Evolutionary conservation across 352 stramenopile genomes (phyloP), one percentile per base, ranked within the genome.

Genomic region (Phytopythium vexans): DNA sequence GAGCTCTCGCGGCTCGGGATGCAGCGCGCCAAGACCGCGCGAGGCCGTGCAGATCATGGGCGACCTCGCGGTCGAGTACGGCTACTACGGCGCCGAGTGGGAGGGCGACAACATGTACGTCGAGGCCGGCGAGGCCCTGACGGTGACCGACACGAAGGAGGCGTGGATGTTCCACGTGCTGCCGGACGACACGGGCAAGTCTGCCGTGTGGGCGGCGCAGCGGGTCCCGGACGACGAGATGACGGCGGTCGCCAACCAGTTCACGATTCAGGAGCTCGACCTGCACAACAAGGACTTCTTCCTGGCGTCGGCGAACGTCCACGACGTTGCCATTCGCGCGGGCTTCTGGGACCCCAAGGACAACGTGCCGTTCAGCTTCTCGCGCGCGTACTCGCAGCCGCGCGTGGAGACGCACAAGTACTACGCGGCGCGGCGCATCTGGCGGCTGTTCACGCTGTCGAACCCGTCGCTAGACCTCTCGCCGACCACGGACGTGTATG

Each of bases 161-260:
- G 89, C 79, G 34, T 98, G 94, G 94, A 87, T 98, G 46, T 98
- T 98, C 66, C 95, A 98, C 66, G 96, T 98, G 43, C 54, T 98
- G 36, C 86, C 93, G 0, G 93, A 98, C 58, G 89, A 97, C 49
- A 98, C 92, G 9, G 89, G 91, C 6, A 80, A 74, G 41, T 94
- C 79, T n/a, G 94, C 92, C 7, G 76, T 98, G 48, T 98, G 94
- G 94, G 94, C 79, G 8, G 95, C 95, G 11, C 89, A 98, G 75
- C 86, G 88, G 34, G 78, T 98, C 1, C 86, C 85, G 0, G 83
- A 96, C 39, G 74, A 90, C 57, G 78, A 97, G 58, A 74, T 94
- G 15, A 75, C 69, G 21, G 84, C 68, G 9, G 83, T 98, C 3
- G 91, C 91, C 8, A 98, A 98, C 66, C 85, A 97, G 70, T 98